A percentile compares a stretch with the other conserved stretches of the same genome.
phyloP scores from a whole-genome alignment of 2,329 filamentous ascomycete species.

The Mycosphaerella arachidis region DNA sequence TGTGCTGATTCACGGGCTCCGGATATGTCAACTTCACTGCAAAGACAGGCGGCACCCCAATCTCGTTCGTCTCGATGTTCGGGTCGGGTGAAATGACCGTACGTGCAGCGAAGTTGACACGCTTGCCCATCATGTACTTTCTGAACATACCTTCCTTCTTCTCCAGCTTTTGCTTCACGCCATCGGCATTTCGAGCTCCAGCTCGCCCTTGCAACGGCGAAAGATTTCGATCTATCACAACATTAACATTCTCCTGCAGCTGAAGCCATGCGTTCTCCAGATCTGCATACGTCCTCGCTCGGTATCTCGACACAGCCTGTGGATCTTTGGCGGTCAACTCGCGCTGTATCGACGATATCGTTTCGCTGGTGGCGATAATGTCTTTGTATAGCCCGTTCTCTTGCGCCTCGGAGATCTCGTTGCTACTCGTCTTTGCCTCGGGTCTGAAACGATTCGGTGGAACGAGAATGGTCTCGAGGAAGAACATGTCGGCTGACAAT shows the following conservation, averaged over 20 bases:
- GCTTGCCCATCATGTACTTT: conserved; percentile 99
- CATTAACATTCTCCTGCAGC: conserved; percentile 85
- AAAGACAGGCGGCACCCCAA: conserved; percentile 96
- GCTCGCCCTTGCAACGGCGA: conserved; percentile 77
- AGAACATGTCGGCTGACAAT: conserved; percentile 72
- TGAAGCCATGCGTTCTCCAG: conserved; percentile 77
- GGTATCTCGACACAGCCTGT: conserved; percentile 38
- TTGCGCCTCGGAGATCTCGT: conserved; percentile 78
- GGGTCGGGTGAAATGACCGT: conserved; percentile 98
- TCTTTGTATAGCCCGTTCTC: conserved; percentile 85
- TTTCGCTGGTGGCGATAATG: conserved; percentile 71
- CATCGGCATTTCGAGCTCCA: conserved; percentile 75
- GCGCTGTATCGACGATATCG: conserved; percentile 68
- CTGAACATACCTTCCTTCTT: conserved; percentile 98
- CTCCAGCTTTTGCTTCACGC: conserved; percentile 95
- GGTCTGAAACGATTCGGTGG: conserved; percentile 90
- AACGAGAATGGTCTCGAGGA: conserved; percentile 78
- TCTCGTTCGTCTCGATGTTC: conserved; percentile 98
- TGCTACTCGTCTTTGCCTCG: conserved; percentile 74
- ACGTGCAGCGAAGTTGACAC: conserved; percentile 95
- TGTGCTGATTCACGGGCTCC: conserved; percentile 94
- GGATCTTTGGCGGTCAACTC: conserved; percentile 53
- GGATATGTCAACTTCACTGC: conserved; percentile 94
- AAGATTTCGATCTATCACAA: conserved; percentile 83
- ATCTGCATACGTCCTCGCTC: conserved; percentile 64